A percentile compares a stretch with the other conserved stretches of the same genome.
These are phyloP conservation scores for Tolypocladium inflatum DNA, from an alignment of 2,329 filamentous ascomycete genomes.

Conservation along the genomic window DNA sequence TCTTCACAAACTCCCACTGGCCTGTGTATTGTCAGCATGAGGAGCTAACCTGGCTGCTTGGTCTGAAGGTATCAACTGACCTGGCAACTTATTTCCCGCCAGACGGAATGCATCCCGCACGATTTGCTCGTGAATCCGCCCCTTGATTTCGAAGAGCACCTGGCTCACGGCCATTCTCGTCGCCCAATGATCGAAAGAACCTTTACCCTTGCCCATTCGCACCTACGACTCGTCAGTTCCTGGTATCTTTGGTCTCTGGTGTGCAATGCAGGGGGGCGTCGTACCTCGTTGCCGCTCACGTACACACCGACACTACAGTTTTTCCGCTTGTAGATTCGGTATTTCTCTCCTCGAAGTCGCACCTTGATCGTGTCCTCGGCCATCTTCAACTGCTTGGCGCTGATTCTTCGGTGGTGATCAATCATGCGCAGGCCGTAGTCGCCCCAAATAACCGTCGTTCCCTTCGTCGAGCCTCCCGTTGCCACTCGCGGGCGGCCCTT, in stretches of 20 bases:
- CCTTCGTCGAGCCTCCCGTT: conserved; percentile 83
- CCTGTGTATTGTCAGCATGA: conserved; percentile 34
- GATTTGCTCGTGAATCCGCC: conserved; percentile 88
- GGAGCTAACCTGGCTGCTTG: background rate
- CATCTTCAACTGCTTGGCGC: conserved; percentile 75
- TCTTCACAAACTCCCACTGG: conserved; percentile 88
- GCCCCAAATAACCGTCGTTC: conserved; percentile 92
- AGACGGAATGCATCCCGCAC: conserved; percentile 87
- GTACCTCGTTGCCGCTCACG: conserved; percentile 82
- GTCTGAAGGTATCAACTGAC: conserved; percentile 35
- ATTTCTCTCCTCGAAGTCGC: conserved; percentile 82
- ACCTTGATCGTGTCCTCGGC: conserved; percentile 91
- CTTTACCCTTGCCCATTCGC: conserved; percentile 99
- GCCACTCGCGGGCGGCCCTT: conserved; percentile 83
- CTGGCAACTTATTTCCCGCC: conserved; percentile 90
- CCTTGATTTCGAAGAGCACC: conserved; percentile 86
- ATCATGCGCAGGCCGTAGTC: conserved; percentile 91
- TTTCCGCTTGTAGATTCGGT: conserved; percentile 84
- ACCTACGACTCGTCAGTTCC: conserved; percentile 36
- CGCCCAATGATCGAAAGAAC: conserved; percentile 94
- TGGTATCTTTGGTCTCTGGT: background rate
- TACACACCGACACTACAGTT: conserved; percentile 92
- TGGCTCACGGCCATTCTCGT: conserved; percentile 82
- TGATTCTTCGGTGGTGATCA: conserved; percentile 87
- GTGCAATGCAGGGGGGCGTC: background rate